Base-by-base conservation (phyloP, 1,284 basidiomycete genomes). In the Pseudozyma tsukubaensis region DNA sequence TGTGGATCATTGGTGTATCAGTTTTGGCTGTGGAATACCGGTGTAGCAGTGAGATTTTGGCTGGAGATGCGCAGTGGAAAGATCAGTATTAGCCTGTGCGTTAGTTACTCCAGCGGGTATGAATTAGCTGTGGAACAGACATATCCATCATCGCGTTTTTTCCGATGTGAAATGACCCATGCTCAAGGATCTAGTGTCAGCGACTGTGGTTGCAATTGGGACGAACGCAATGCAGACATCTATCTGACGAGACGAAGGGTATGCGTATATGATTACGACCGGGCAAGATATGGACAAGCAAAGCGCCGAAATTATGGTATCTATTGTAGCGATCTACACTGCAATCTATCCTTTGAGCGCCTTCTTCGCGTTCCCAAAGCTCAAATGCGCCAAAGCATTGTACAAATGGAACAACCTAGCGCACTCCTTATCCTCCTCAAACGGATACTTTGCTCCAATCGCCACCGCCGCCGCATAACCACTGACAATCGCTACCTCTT, bases 401-500 rank as follows among this genome's bases (percentile, higher is more conserved):
- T 87, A 88, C 39, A 89, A 82, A 56, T 85, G 84, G 76, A 89
- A 89, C 39, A 89, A 81, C 29, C 88, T 87, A 45, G 82, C 82
- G 51, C 79, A 84, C n/a, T 86, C 83, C 32, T 84, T 76, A 36
- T 85, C 83, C 35, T 84, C 73, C 32, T 83, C 76, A 55, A 84
- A 81, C 47, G 86, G 86, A 75, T 87, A 89, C 24, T 86, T 83
- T 0, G 88, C 89, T 2, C 89, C 89, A 4, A 90, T 84, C 44
- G 86, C 82, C 74, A 90, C 89, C 2, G 89, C 89, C 3, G 89
- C 89, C 0, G 88, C 87, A 68, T 90, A 88, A 10, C 89, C 89
- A 5, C 87, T 88, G 7, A 88, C 88, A 54, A 90, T 87, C 9
- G 88, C 89, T 5, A 90, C 85, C 78, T 89, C 89, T 69, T 89